Evolutionary conservation across 2,329 filamentous ascomycete species (phyloP).

Genomic region (Parascedosporium putredinis): DNA sequence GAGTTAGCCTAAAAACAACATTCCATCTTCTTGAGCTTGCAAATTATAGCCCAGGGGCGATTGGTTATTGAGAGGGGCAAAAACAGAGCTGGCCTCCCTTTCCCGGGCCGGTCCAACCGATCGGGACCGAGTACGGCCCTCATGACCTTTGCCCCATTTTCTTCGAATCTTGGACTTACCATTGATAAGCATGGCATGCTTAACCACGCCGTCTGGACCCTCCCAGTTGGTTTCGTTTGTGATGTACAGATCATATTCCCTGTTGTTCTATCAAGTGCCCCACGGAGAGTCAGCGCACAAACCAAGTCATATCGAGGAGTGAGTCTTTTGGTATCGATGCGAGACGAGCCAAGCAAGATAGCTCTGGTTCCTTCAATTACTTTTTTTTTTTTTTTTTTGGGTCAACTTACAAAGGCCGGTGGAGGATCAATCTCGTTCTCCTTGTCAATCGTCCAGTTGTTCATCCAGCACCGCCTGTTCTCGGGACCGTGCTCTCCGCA

Average conservation of each 20-base stretch:
- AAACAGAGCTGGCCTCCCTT: too few relatives aligned
- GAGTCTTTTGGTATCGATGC: too few relatives aligned
- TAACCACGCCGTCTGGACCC: constrained; percentile 16
- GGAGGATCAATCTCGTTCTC: constrained; percentile 19
- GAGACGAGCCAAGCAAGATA: too few relatives aligned
- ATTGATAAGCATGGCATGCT: constrained; percentile 34
- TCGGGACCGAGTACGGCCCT: background rate
- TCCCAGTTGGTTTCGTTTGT: constrained; percentile 14
- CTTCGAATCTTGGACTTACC: constrained; percentile 14
- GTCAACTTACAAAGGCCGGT: constrained; percentile 12
- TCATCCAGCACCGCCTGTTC: constrained; percentile 22
- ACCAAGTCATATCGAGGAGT: too few relatives aligned
- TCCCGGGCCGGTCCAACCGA: background rate
- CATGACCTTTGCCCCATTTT: too few relatives aligned
- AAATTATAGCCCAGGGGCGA: too few relatives aligned
- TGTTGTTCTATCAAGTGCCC: background rate
- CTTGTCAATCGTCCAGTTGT: constrained; percentile 20
- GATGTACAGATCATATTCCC: constrained; percentile 18
- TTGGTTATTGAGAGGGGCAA: too few relatives aligned
- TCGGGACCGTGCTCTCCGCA: constrained; percentile 20
- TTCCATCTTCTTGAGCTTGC: too few relatives aligned
- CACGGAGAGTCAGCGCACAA: too few relatives aligned
- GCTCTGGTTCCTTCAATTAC: too few relatives aligned
- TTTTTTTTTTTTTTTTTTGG: background rate
- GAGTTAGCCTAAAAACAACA: constrained; percentile 6